These are phyloP conservation scores for Psilocybe mexicana DNA, from an alignment of 1,284 basidiomycete species.

Conservation along the genomic window DNA sequence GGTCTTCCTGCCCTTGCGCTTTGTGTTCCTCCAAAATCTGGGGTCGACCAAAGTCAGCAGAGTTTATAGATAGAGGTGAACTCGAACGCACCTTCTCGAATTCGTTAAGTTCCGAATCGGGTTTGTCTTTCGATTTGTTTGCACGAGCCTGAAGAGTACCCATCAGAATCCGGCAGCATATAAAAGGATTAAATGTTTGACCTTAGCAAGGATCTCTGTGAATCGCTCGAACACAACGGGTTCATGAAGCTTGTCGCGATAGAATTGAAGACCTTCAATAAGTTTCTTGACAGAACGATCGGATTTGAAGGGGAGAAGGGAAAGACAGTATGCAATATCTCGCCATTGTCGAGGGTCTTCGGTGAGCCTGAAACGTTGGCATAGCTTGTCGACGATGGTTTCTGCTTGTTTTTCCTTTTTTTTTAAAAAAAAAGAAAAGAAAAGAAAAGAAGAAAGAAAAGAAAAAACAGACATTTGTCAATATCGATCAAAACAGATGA, in stretches of 20 bases:
- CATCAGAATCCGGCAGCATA: neutral
- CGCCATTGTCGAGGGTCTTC: constrained; percentile 95
- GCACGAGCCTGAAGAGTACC: constrained; percentile 58
- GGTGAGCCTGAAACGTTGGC: constrained; percentile 89
- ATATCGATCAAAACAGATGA: neutral
- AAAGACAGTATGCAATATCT: constrained; percentile 95
- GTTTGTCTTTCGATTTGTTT: constrained; percentile 89
- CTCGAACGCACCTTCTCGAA: constrained; percentile 70
- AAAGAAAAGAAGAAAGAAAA: too few relatives aligned
- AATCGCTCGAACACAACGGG: constrained; percentile 83
- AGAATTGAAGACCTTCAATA: constrained; percentile 88
- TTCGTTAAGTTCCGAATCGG: constrained; percentile 86
- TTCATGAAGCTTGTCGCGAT: constrained; percentile 96
- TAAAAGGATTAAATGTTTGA: constrained; percentile 9
- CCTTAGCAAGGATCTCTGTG: constrained; percentile 78
- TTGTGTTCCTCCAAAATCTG: constrained; percentile 84
- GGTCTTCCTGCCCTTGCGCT: constrained; percentile 87
- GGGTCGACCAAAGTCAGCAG: constrained; percentile 2
- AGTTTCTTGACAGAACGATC: constrained; percentile 96
- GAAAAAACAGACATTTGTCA: neutral
- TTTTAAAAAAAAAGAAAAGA: too few relatives aligned
- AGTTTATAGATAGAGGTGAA: neutral
- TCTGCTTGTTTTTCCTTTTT: constrained; percentile 92
- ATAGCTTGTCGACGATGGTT: constrained; percentile 92
- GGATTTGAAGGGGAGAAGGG: constrained; percentile 94